Base-by-base conservation (phyloP, 768 basidiomycete species). In the Coprinopsis marcescibilis region DNA sequence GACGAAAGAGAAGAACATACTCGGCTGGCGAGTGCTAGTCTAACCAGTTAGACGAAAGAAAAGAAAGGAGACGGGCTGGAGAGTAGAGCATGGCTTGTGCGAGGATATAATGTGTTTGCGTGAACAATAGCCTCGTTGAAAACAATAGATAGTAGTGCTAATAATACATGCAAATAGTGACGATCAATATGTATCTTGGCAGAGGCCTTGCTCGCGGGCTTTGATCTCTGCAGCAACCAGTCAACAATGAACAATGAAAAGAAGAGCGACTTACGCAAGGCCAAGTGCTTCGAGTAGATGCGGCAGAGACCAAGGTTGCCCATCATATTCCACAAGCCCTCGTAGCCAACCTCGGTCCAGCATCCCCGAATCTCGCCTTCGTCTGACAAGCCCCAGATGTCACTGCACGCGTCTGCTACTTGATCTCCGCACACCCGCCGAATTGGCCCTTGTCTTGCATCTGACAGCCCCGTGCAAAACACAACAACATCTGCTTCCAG, bases 241-340 rank as follows among this genome's bases (percentile, higher is more conserved):
- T 13, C 23, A 14, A 8, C 8, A 26, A 7, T 11, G 32, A 8
- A 40, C 20, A 46, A 42, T 1, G 23, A 40, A 21, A 21, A 15
- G 3, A 10, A 5, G 10, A 13, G n/a, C 13, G 25, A 73, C 81
- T 57, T 52, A 84, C 82, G 81, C 32, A 83, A 65, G 0, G 81
- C 81, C 27, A 83, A 35, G 48, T 76, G 76, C 55, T 75, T 83
- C 4, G 82, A 82, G 58, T 79, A 67, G 67, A 79, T 81, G 5
- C 82, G 68, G 38, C 73, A 76, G 45, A 74, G 44, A 0, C 76
- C 76, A 15, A 84, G 57, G 57, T 78, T 81, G 7, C 78, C 83
- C 62, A 80, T 68, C 70, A 79, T 76, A 50, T 62, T 71, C 79
- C 81, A 85, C 30, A 80, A 43, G 38, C 73, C 72, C 17, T 17